These are phyloP conservation scores for Alternaria gansuensis DNA, from an alignment of 2,329 filamentous ascomycete genomes.

Conservation along the genomic window DNA sequence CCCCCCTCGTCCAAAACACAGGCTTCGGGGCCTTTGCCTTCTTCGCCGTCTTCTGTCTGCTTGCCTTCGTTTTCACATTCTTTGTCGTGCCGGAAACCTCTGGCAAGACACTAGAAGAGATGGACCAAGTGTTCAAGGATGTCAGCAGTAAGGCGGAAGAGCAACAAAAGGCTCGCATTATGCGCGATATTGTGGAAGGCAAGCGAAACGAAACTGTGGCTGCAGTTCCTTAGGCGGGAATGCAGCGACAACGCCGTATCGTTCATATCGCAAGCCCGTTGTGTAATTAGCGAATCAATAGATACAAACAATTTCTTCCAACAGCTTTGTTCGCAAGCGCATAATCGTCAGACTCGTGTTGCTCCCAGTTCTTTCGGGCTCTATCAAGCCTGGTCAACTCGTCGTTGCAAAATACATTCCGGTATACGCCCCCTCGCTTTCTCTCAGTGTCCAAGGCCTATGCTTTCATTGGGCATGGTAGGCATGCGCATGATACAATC, in stretches of 20 bases:
- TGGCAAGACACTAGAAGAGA: conserved; percentile 49
- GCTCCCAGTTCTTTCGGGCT: not conserved
- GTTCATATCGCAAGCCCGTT: not conserved
- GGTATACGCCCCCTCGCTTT: not conserved
- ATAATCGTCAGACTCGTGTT: not conserved
- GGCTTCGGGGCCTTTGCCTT: conserved; percentile 57
- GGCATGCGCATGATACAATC: not conserved
- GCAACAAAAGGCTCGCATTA: conserved; percentile 43
- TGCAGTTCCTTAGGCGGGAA: not conserved
- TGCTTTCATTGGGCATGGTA: not conserved
- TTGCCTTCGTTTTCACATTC: conserved; percentile 48
- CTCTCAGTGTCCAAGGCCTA: not conserved
- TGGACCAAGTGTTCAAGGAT: conserved; percentile 52
- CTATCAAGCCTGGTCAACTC: not conserved
- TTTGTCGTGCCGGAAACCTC: conserved; percentile 51
- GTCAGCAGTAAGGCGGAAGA: conserved; percentile 49
- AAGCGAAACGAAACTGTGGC: conserved; percentile 11
- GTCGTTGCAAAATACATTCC: not conserved
- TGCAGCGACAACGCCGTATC: not conserved
- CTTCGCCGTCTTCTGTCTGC: conserved; percentile 50
- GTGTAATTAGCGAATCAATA: not conserved
- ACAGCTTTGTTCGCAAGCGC: not conserved
- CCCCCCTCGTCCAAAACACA: conserved; percentile 68
- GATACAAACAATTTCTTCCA: not conserved
- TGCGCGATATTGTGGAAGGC: conserved; percentile 41